A percentile compares a stretch with the other conserved stretches of the same genome.
Evolutionary conservation across 2,329 filamentous ascomycete species (phyloP).

Genomic region (Hymenoscyphus linearis): DNA sequence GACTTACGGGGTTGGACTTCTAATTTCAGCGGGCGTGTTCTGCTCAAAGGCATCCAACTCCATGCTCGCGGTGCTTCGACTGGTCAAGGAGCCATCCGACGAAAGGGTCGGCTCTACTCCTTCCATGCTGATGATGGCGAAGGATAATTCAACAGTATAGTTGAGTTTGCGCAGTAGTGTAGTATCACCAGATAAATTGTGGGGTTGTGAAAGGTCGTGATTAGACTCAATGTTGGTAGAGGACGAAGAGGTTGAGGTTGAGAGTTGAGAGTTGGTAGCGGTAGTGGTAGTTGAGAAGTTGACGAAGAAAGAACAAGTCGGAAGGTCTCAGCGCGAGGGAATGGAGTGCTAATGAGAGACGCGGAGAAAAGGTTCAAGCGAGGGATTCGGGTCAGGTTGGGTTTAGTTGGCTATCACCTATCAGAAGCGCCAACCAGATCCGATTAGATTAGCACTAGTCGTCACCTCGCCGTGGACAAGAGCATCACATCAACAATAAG

Average conservation of each 20-base stretch:
- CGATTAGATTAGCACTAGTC: neutral
- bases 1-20: conserved; percentile 19
- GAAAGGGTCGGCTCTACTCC: conserved; percentile 11
- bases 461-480: no score
- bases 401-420: neutral
- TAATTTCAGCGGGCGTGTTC: conserved; percentile 16
- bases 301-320: neutral
- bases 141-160: neutral
- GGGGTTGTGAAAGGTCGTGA: neutral
- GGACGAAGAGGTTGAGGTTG: neutral
- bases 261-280: no score
- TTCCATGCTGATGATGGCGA: conserved; percentile 6
- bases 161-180: neutral
- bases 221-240: neutral
- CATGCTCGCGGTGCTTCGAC: conserved; percentile 23
- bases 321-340: neutral
- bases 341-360: neutral
- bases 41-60: conserved; percentile 23
- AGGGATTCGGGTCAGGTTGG: neutral
- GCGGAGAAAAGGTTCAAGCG: neutral
- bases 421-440: neutral
- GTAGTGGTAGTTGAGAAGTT: neutral
- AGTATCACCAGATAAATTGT: neutral
- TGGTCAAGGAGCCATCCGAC: conserved; percentile 25
- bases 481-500: no score